Evolutionary conservation across 2,329 filamentous ascomycete species (phyloP), one percentile per base, ranked within the genome.

Genomic region (Colletotrichum sp.): DNA sequence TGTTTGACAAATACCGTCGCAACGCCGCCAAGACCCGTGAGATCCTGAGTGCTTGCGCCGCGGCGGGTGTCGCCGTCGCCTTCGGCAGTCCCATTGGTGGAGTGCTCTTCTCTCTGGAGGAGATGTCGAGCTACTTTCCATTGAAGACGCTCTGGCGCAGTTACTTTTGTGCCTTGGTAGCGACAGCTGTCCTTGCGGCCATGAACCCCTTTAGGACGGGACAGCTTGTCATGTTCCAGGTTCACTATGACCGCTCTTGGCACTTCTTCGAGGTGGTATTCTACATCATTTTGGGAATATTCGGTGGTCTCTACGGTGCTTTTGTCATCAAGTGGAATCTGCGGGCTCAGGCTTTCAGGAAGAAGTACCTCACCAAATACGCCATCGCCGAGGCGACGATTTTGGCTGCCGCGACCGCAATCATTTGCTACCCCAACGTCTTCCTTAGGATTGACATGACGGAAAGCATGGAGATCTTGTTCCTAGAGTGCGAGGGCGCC

Each of bases 271-370:
- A 99, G 83, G 89, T 97, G 5, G 85, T 98, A 30, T 98, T 98
- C 82, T 99, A 98, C 84, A 69, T 98, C 78, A 88, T 98, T 69
- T 92, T 99, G 77, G 97, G 97, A 62, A 90, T 97, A 32, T 98
- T 99, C 80, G 97, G 97, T 55, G 97, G 97, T 8, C 88, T 98
- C 4, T 99, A 99, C 79, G 97, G 97, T 71, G 96, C 96, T 16
- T 95, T 98, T 80, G 96, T 98, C 73, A 99, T 98, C 83, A 98
- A 98, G 83, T 98, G 96, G 95, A 98, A 99, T 83, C 86, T 99
- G 61, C 92, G 95, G 71, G 94, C 93, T 38, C 96, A 98, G 83
- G 93, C 96, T 1, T 98, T 99, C 84, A 93, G 97, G 71, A 98
- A 98, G 87, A 96, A 95, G 81, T 98, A 98, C 82, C 90, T 99